Evolutionary conservation across 108 stramenopile species (phyloP).

Genomic region (Aurantiochytrium sp.): DNA sequence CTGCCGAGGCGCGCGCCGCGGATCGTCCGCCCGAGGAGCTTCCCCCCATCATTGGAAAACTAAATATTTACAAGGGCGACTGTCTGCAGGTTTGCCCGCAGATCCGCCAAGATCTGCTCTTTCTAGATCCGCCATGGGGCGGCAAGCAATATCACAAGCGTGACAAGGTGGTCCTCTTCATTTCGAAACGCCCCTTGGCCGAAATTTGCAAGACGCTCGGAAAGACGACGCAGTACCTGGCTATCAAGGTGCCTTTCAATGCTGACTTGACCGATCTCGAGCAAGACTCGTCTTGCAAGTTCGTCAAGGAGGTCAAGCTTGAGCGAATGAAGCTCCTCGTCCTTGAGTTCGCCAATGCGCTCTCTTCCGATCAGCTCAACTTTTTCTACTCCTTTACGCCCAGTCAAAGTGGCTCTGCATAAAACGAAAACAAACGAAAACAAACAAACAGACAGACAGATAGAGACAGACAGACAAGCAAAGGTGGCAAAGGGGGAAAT

Average conservation of each 20-base stretch:
- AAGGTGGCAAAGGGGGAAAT: too few relatives aligned
- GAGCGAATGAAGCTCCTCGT: neutral
- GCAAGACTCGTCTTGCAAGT: neutral
- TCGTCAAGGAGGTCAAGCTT: neutral
- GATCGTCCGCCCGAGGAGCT: neutral
- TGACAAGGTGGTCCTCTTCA: slow-evolving; percentile 20
- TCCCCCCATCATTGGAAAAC: neutral
- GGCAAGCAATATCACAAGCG: slow-evolving; percentile 30
- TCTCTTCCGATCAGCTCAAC: neutral
- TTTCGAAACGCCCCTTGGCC: slow-evolving; percentile 12
- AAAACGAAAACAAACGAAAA: too few relatives aligned
- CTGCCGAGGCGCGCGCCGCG: neutral
- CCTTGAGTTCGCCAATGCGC: neutral
- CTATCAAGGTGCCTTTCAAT: slow-evolving; percentile 24
- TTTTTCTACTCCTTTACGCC: neutral
- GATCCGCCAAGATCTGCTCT: slow-evolving; percentile 23
- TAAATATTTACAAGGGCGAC: neutral
- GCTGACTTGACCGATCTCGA: slow-evolving; percentile 18
- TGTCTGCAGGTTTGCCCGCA: slow-evolving; percentile 21
- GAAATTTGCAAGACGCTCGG: slow-evolving; percentile 21
- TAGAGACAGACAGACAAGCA: too few relatives aligned
- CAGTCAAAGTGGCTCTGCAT: too few relatives aligned
- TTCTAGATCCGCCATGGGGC: slow-evolving; percentile 41
- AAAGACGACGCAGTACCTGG: slow-evolving; percentile 21
- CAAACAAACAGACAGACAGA: too few relatives aligned